These are phyloP conservation scores for Tricholoma sp. DNA, from an alignment of 768 basidiomycete genomes.

Conservation along the genomic window DNA sequence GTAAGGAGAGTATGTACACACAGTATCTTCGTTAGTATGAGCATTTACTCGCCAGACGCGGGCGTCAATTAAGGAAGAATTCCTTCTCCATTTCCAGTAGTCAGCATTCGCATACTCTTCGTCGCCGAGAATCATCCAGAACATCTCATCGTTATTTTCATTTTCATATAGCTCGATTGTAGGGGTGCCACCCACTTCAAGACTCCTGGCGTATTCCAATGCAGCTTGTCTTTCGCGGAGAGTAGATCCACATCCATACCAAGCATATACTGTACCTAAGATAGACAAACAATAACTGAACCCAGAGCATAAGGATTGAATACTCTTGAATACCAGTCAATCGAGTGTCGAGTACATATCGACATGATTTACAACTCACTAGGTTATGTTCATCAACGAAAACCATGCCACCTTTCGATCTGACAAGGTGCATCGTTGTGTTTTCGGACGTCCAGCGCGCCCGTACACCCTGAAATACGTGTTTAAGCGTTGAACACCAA, in stretches of 20 bases:
- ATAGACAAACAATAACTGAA: conserved; percentile 77
- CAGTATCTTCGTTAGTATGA: conserved; percentile 28
- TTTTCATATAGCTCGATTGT: conserved; percentile 60
- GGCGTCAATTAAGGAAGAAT: conserved; percentile 36
- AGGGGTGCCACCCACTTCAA: conserved; percentile 30
- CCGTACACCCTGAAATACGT: conserved; percentile 50
- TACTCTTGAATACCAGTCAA: conserved; percentile 30
- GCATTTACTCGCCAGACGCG: conserved; percentile 57
- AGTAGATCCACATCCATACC: conserved; percentile 74
- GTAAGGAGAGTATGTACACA: conserved; percentile 24
- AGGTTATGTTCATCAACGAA: conserved; percentile 71
- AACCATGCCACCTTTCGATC: conserved; percentile 43
- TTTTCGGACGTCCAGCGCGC: conserved; percentile 76
- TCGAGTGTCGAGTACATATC: not conserved
- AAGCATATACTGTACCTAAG: conserved; percentile 68
- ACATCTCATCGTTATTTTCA: conserved; percentile 73
- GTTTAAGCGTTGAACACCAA: conserved; percentile 1
- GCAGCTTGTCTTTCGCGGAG: conserved; percentile 57
- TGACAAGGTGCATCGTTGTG: conserved; percentile 75
- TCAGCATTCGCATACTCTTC: conserved; percentile 72
- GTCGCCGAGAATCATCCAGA: conserved; percentile 84
- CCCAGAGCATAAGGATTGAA: conserved; percentile 75
- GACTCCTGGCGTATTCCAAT: conserved; percentile 47
- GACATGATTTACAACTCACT: conserved; percentile 32
- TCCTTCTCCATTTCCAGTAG: conserved; percentile 73